A percentile compares a stretch with the other conserved stretches of the same genome.
Conservation (phyloP, 371 early-diverging fungal genomes). For the Gilbertella persicaria region DNA sequence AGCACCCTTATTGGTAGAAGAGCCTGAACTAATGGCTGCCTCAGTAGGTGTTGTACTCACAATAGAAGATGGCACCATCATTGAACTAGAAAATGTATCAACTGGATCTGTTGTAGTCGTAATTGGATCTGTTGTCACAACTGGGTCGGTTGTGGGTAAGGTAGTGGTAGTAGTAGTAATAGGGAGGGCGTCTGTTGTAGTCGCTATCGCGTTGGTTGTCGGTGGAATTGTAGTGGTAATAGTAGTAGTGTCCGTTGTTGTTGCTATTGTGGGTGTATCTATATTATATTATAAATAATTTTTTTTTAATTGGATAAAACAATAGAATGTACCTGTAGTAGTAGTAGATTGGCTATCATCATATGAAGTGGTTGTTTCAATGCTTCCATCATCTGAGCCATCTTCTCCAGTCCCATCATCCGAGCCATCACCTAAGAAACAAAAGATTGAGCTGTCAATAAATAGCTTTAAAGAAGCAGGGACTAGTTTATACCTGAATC, state of each 20-base stretch:
- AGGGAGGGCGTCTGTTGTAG: not conserved
- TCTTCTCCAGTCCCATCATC: constrained; percentile 1
- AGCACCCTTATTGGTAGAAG: constrained; percentile 16
- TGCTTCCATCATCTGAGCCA: not conserved
- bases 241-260: constrained; percentile 1
- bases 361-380: constrained; percentile 2
- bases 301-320: too few relatives aligned
- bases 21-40: not conserved
- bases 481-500: not conserved
- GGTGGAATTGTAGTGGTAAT: not conserved
- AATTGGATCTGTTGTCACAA: not conserved
- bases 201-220: constrained; percentile 5
- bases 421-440: not conserved
- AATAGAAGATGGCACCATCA: not conserved
- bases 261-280: too few relatives aligned
- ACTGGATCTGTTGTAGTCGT: constrained; percentile 6
- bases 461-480: not conserved
- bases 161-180: constrained; percentile 2
- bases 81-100: not conserved
- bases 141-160: constrained; percentile 2
- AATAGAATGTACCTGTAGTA: too few relatives aligned
- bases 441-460: constrained; percentile 2
- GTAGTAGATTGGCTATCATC: constrained; percentile 14
- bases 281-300: too few relatives aligned
- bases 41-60: not conserved